These are phyloP conservation scores for Vitis hybrid DNA, from an alignment of 177 flowering plant genomes.

Conservation along the genomic window DNA sequence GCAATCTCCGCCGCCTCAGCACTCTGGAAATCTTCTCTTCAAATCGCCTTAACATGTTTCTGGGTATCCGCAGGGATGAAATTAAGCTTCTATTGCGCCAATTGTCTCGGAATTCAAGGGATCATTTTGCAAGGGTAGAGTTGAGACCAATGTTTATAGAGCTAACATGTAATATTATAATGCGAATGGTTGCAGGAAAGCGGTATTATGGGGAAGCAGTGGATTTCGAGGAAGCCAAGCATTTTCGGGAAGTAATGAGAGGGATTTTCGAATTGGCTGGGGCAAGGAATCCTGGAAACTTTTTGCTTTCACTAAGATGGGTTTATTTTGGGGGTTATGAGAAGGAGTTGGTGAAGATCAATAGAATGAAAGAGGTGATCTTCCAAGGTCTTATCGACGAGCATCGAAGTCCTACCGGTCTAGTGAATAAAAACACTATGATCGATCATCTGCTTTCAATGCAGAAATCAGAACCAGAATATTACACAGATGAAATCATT, in stretches of 20 bases:
- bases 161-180: constrained; percentile 27
- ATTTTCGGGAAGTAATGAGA: constrained; percentile 5
- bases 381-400: constrained; percentile 21
- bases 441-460: no score
- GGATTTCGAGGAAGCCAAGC: constrained; percentile 26
- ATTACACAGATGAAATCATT: constrained; percentile 26
- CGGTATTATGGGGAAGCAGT: constrained; percentile 24
- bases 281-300: constrained; percentile 23
- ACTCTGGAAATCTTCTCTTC: constrained; percentile 32
- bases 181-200: constrained; percentile 43
- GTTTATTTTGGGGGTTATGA: constrained; percentile 16
- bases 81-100: constrained; percentile 5
- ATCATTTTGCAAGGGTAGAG: constrained; percentile 18
- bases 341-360: constrained; percentile 14
- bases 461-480: constrained; percentile 17
- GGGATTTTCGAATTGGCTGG: constrained; percentile 9
- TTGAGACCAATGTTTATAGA: constrained; percentile 29
- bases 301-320: constrained; percentile 25
- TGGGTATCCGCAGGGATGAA: constrained; percentile 32
- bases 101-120: not conserved
- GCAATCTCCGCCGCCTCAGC: constrained; percentile 37
- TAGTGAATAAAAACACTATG: no score
- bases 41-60: constrained; percentile 16
- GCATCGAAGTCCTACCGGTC: no score
- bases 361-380: constrained; percentile 15